Base-by-base conservation (phyloP, 2,329 filamentous ascomycete species). In the Neonectria hederae region DNA sequence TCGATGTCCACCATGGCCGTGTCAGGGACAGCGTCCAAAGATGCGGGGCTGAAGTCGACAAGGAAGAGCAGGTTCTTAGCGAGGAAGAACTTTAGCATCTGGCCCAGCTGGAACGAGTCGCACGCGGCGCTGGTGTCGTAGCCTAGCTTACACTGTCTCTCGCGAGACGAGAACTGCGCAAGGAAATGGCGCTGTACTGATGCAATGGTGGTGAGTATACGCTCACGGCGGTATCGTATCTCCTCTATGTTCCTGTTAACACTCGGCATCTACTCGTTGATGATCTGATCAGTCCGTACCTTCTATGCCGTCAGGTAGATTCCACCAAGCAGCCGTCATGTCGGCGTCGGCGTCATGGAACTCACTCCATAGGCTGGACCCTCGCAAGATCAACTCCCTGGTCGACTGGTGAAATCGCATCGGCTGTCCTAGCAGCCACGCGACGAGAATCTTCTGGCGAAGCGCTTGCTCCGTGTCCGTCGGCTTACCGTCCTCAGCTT, bases 71-170 rank as follows among this genome's bases (percentile, higher is more conserved):
- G 85, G 28, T 85, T 83, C 68, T 88, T 87, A 68, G 84, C 83
- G 14, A 83, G 79, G 38, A 94, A 85, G 77, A 94, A 94, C 69
- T 88, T 89, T 67, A 93, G 79, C 83, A 92, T 92, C 78, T 94
- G 90, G 22, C 91, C 92, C 1, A 94, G 85, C 77, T 94, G 92
- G 73, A 91, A 94, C 2, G 88, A 89, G 78, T 94, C 92, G 76
- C 92, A 94, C 45, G 90, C 87, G 2, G 85, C 78, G 65, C 88
- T 91, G 2, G 88, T 89, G 72, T 92, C 90, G 76, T 94, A 94
- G 56, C 91, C 91, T 0, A 93, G 83, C 71, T 88, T 88, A 77
- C 92, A 94, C 75, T 93, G 91, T 8, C 81, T 78, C 32, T 79
- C 83, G n/a, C 89, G 87, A 10, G 90, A 91, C 1, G 87, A 87